These are phyloP conservation scores for Paraphaeosphaeria minitans DNA, from an alignment of 2,329 filamentous ascomycete species.

Conservation along the genomic window DNA sequence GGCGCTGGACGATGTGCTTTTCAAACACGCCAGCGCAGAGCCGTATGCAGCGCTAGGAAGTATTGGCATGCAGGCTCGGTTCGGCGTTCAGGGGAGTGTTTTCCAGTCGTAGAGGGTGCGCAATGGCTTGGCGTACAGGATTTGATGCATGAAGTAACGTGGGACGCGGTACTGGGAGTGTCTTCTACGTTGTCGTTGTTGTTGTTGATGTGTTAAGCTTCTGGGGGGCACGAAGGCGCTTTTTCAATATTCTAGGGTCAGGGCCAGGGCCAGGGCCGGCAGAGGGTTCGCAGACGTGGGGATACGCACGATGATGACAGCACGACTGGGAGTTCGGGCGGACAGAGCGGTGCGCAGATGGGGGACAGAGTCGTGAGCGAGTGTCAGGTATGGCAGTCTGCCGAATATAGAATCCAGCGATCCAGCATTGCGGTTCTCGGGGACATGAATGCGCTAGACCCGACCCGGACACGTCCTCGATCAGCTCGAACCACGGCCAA, in stretches of 20 bases:
- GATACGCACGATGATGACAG: slow-evolving; percentile 6
- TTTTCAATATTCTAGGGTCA: slow-evolving; percentile 30
- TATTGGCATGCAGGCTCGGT: slow-evolving; percentile 35
- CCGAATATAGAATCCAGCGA: slow-evolving; percentile 31
- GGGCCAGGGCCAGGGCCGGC: slow-evolving; percentile 1
- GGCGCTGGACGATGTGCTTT: slow-evolving; percentile 44
- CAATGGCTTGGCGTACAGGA: slow-evolving; percentile 27
- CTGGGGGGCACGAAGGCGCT: slow-evolving; percentile 22
- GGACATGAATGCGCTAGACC: slow-evolving; percentile 33
- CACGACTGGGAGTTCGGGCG: slow-evolving; percentile 1
- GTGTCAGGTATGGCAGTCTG: slow-evolving; percentile 18
- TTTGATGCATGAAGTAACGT: slow-evolving; percentile 17
- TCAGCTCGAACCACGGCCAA: slow-evolving; percentile 20
- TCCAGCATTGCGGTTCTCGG: slow-evolving; percentile 39
- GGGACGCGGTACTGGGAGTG: slow-evolving; percentile 25
- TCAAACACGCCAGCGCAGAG: slow-evolving; percentile 35
- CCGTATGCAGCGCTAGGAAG: slow-evolving; percentile 40
- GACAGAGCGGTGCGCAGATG: slow-evolving; percentile 14
- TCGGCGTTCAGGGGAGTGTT: slow-evolving; percentile 21
- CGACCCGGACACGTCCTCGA: slow-evolving; percentile 16
- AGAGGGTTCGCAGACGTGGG: slow-evolving; percentile 19
- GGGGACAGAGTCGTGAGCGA: slow-evolving; percentile 9
- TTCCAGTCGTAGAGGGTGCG: slow-evolving; percentile 22
- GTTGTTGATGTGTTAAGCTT: slow-evolving; percentile 26
- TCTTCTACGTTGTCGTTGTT: slow-evolving; percentile 18